These are phyloP conservation scores for Trichosporon sp. DNA, from an alignment of 1,284 basidiomycete species.

Conservation along the genomic window DNA sequence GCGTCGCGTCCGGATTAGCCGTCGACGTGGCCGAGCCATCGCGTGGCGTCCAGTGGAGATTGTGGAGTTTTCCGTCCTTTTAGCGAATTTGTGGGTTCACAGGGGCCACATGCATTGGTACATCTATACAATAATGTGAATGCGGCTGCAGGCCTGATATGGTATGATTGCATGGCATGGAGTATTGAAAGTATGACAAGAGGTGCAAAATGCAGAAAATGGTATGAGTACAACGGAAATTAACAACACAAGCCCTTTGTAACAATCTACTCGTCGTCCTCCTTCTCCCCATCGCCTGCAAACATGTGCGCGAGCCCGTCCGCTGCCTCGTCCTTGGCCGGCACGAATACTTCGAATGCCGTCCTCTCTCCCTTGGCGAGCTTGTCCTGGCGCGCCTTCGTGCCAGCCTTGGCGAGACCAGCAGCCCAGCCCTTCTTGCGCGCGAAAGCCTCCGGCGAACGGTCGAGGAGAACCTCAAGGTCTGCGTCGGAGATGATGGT, in stretches of 20 bases:
- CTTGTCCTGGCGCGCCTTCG: slow-evolving; percentile 38
- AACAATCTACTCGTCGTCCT: slow-evolving; percentile 14
- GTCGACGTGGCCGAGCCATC: not conserved
- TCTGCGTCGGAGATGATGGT: slow-evolving; percentile 76
- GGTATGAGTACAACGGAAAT: not conserved
- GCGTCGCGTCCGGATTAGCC: not conserved
- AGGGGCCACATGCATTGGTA: no score
- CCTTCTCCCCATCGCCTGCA: slow-evolving; percentile 36
- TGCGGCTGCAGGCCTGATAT: no score
- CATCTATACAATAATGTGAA: no score
- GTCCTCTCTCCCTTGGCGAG: slow-evolving; percentile 49
- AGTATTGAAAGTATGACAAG: not conserved
- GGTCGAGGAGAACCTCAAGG: slow-evolving; percentile 71
- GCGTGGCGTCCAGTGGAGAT: not conserved
- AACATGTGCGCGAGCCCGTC: slow-evolving; percentile 66
- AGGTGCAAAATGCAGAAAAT: not conserved
- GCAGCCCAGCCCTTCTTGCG: slow-evolving; percentile 70
- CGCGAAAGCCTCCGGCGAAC: slow-evolving; percentile 70
- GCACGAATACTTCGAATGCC: slow-evolving; percentile 75
- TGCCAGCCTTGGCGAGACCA: slow-evolving; percentile 35
- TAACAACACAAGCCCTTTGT: not conserved
- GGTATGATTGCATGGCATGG: no score
- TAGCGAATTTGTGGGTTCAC: not conserved
- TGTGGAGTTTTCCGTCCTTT: not conserved
- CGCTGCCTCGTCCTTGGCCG: slow-evolving; percentile 61